A percentile compares a stretch with the other conserved stretches of the same genome.
These are phyloP conservation scores for Eucalyptus albens DNA, from an alignment of 345 rosid genomes.

Conservation along the genomic window DNA sequence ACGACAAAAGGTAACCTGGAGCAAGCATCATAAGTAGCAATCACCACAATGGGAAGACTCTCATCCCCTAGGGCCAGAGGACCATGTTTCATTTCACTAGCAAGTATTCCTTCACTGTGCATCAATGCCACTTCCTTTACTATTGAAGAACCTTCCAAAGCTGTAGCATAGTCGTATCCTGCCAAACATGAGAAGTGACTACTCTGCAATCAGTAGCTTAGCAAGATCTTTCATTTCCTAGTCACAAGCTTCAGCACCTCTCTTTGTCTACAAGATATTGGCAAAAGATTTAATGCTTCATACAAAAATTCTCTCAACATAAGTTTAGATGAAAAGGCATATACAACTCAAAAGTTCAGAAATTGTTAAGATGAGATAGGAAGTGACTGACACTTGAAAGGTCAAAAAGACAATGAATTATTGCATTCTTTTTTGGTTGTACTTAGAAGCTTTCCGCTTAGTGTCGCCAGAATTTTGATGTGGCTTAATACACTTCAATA, in stretches of 20 bases:
- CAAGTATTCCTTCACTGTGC: slow-evolving; percentile 96
- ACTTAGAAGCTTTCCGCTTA: no score
- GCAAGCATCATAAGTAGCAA: slow-evolving; percentile 77
- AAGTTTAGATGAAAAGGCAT: no score
- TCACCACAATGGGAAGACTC: slow-evolving; percentile 67
- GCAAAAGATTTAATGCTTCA: no score
- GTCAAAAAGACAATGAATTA: slow-evolving; percentile 74
- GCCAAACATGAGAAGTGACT: slow-evolving; percentile 87
- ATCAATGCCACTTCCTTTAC: slow-evolving; percentile 93
- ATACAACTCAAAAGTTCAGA: no score
- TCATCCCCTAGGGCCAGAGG: slow-evolving; percentile 92
- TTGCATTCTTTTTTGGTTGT: background rate
- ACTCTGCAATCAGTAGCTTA: slow-evolving; percentile 54
- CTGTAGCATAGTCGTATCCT: slow-evolving; percentile 89
- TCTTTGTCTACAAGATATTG: no score
- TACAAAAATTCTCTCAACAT: no score
- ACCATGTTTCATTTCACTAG: slow-evolving; percentile 97
- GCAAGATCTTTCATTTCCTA: slow-evolving; percentile 82
- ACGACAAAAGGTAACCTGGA: slow-evolving; percentile 32
- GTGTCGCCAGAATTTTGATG: background rate
- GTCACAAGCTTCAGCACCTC: slow-evolving; percentile 44
- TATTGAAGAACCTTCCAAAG: slow-evolving; percentile 85
- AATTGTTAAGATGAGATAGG: background rate
- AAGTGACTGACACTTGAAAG: slow-evolving; percentile 43
- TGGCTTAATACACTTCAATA: background rate